These are phyloP conservation scores for Serendipita sp. DNA, from an alignment of 768 basidiomycete species.

Conservation along the genomic window DNA sequence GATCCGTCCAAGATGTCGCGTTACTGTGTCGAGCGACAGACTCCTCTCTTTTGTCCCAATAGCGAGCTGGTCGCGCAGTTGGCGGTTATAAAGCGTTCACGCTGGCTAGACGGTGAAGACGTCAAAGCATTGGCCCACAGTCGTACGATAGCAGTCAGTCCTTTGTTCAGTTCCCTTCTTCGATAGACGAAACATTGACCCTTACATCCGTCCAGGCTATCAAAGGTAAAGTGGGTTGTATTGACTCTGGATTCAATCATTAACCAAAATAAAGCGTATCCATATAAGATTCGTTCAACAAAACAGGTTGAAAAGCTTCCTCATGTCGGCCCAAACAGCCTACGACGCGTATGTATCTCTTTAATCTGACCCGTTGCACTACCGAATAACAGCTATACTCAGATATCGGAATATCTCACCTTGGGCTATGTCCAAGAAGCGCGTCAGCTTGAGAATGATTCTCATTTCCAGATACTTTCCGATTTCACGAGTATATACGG, in stretches of 20 bases:
- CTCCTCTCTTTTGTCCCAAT: slow-evolving; percentile 54
- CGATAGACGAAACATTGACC: slow-evolving; percentile 2
- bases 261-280: slow-evolving; percentile 13
- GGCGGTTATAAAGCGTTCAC: slow-evolving; percentile 36
- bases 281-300: slow-evolving; percentile 10
- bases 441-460: slow-evolving; percentile 21
- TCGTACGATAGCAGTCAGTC: slow-evolving; percentile 49
- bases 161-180: background rate
- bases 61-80: slow-evolving; percentile 45
- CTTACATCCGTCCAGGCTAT: slow-evolving; percentile 21
- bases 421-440: slow-evolving; percentile 44
- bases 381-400: background rate
- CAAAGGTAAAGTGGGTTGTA: slow-evolving; percentile 25
- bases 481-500: slow-evolving; percentile 51
- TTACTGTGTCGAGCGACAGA: slow-evolving; percentile 46
- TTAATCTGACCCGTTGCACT: background rate
- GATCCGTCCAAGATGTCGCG: slow-evolving; percentile 17
- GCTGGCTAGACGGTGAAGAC: slow-evolving; percentile 51
- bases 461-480: slow-evolving; percentile 39
- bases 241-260: background rate
- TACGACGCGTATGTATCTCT: background rate
- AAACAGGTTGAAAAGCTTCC: slow-evolving; percentile 18
- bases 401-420: slow-evolving; percentile 51
- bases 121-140: slow-evolving; percentile 57
- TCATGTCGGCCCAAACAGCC: slow-evolving; percentile 26